Conservation (phyloP, 2,329 filamentous ascomycete genomes). For the Sporothrix curviconia region DNA sequence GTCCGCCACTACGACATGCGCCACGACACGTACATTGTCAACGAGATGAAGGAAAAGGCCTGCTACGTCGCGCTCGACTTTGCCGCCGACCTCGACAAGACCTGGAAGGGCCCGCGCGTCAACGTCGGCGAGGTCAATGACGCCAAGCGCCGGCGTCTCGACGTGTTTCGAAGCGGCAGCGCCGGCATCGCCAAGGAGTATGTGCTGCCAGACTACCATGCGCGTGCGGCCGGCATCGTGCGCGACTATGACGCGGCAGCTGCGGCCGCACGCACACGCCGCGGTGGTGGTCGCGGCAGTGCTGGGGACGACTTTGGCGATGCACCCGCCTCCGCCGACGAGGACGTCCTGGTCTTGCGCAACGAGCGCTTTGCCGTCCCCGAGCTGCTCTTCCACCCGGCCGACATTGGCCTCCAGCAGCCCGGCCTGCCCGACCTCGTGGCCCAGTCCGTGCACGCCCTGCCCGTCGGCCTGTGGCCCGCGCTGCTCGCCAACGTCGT, state of each 20-base stretch:
- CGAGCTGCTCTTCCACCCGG: constrained; percentile 80
- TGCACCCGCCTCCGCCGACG: constrained; percentile 45
- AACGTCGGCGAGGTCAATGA: not conserved
- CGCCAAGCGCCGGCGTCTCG: constrained; percentile 49
- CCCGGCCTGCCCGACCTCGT: constrained; percentile 78
- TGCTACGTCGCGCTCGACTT: constrained; percentile 82
- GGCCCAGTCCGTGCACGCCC: constrained; percentile 63
- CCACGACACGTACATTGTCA: constrained; percentile 87
- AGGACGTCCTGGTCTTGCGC: constrained; percentile 78
- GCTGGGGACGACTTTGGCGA: constrained; percentile 41
- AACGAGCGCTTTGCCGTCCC: constrained; percentile 91
- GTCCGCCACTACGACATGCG: constrained; percentile 92
- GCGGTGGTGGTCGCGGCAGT: not conserved
- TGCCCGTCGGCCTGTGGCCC: constrained; percentile 80
- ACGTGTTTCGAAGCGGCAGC: constrained; percentile 39
- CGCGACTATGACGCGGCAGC: constrained; percentile 68
- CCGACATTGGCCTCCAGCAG: constrained; percentile 73
- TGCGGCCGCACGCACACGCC: constrained; percentile 34
- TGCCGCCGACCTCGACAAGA: constrained; percentile 65
- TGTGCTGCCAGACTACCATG: constrained; percentile 74
- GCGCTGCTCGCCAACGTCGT: constrained; percentile 79
- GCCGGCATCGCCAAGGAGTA: constrained; percentile 77
- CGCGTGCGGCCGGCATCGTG: constrained; percentile 56
- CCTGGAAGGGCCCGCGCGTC: constrained; percentile 67
- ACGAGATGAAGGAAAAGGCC: constrained; percentile 87